Percentiles rank a stretch among this genome's conserved stretches.
These are phyloP conservation scores for Turritis glabra DNA, from an alignment of 345 rosid genomes.

Conservation along the genomic window DNA sequence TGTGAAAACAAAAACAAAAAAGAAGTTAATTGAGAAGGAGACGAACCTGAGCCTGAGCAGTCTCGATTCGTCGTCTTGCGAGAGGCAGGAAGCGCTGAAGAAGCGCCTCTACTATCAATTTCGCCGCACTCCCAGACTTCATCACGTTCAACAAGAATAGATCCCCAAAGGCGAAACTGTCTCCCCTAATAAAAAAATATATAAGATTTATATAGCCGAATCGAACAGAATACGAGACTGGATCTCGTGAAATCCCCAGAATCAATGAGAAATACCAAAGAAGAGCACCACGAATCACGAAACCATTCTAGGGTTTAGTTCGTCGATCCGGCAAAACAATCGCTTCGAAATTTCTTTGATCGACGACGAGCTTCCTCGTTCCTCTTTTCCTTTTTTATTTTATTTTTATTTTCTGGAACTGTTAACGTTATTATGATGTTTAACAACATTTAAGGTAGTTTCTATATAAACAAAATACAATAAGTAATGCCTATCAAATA, in stretches of 20 bases:
- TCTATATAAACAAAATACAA: background rate
- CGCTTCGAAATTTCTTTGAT: conserved; percentile 21
- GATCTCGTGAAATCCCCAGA: conserved; percentile 19
- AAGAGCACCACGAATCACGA: conserved; percentile 32
- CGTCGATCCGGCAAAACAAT: conserved; percentile 16
- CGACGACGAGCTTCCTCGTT: conserved; percentile 27
- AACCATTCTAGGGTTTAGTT: conserved; percentile 34
- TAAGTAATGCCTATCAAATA: background rate
- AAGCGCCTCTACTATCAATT: conserved; percentile 91
- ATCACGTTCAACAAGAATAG: conserved; percentile 40
- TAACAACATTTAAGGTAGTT: background rate
- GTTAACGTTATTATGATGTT: conserved; percentile 8
- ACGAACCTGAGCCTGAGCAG: conserved; percentile 94
- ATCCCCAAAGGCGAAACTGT: conserved; percentile 19
- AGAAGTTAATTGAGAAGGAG: conserved; percentile 22
- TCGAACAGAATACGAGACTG: conserved; percentile 5
- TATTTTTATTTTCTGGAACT: background rate
- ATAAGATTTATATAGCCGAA: conserved; percentile 20
- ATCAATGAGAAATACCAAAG: conserved; percentile 16
- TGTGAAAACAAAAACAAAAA: background rate
- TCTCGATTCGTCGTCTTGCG: conserved; percentile 94
- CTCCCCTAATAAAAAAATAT: background rate
- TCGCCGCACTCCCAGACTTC: conserved; percentile 96
- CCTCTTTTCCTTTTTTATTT: background rate
- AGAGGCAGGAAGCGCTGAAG: conserved; percentile 96